Evolutionary conservation across 352 stramenopile genomes (phyloP), one percentile per base, ranked within the genome.

Genomic region (Pythium monospermum): DNA sequence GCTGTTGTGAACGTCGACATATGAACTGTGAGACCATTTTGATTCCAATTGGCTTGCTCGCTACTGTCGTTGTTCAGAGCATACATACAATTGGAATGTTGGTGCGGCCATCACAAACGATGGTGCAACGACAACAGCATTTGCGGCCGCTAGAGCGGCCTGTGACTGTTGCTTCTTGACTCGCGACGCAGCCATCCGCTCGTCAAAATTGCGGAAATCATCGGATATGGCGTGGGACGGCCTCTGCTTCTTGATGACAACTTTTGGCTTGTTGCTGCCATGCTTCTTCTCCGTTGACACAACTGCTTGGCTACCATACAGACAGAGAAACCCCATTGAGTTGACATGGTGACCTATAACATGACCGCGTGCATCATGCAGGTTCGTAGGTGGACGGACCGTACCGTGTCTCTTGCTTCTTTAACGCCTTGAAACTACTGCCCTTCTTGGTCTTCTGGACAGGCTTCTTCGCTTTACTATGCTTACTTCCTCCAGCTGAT

Each of bases 171-270:
- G 44, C 28, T 65, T 76, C 49, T 78, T 74, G 0, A 63, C 23
- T 6, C 45, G 42, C 4, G 39, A 38, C 3, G 53, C 72, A 0
- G 71, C 66, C 64, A 91, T 79, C 2, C 80, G 76, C 57, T 91
- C 80, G 56, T 91, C 79, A 67, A 88, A 91, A 53, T 76, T 88
- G 33, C 80, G 76, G 43, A 86, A 81, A 36, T 88, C 76, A 36
- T 81, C 66, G 11, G 77, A 61, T n/a, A 86, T n/a, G n/a, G n/a
- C 52, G 6, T 43, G 25, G 15, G 49, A 33, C 1, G 47, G 46
- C 6, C 70, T 56, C 15, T 51, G 50, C 22, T n/a, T 58, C 69
- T 79, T 85, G 2, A 47, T 52, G 21, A 57, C 30, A 3, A 44
- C 40, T 8, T 28, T 42, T 21, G 69, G 68, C 26, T 58, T 51